Evolutionary conservation across 257 asterid species (phyloP), one percentile per base, ranked within the genome.

Genomic region (Fraxinus cuspidata): DNA sequence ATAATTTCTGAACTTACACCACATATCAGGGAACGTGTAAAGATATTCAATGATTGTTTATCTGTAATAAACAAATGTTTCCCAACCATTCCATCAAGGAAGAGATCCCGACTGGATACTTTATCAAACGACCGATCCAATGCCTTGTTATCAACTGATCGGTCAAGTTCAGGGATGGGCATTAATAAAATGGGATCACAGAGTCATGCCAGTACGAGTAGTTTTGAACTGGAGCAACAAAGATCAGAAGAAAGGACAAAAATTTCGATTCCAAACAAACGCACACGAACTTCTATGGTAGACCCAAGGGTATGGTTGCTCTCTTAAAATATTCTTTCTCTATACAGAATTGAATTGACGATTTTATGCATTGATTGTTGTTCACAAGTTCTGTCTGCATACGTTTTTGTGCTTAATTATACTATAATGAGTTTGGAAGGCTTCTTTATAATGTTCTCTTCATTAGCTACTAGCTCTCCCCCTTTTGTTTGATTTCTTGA

Each of bases 231-330:
- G 84, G 96, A 94, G 82, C 92, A 79, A 66, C 94, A 88, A 78
- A 92, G 89, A 79, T 74, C 86, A 53, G 97, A 89, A 84, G 97
- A 87, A 72, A 85, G 92, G 86, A 78, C 80, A 32, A 90, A 92
- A 84, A 80, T 71, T 86, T 73, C 84, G 74, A 85, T 86, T 74
- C 97, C 94, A 83, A 91, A 80, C 89, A 94, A 92, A 85, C 98
- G 98, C 23, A 87, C 98, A 77, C 94, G 97, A 84, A 94, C 97
- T 40, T 90, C 97, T 79, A 81, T 90, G 94, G 84, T 82, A 67
- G 98, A 89, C 80, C 78, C 84, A 71, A 87, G 91, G 94, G 96
- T 90, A 51, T 32, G 3, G 56, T 56, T 80, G 40, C 51, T 73
- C n/a, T 18, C 27, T 53, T 53, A 32, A 27, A 18, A 67, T 18